Base-by-base conservation (phyloP, 768 basidiomycete species). In the Tylopilus subfusipes region DNA sequence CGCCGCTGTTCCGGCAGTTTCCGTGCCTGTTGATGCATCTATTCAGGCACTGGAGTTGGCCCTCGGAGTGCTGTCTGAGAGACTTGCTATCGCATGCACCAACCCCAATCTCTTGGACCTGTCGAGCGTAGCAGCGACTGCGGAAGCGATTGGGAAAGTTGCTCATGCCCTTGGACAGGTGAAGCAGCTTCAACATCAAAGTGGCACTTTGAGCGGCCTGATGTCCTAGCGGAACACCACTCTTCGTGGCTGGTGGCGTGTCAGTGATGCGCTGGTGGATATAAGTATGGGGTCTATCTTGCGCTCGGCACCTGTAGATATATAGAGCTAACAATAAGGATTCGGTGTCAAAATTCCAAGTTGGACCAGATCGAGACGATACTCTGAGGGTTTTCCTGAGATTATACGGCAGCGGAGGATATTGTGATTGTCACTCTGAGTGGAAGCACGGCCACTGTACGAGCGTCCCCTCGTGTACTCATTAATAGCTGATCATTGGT, bases 71-170 rank as follows among this genome's bases (percentile, higher is more conserved):
- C 72, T 90, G 29, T 80, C 85, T 4, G 64, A 75, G 27, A 78
- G 79, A 64, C 68, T 90, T 46, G 68, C 71, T 27, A 58, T 70
- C 13, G 68, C 82, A n/a, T 74, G 81, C 6, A 64, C 69, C n/a
- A 67, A 66, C 30, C 61, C 69, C 10, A 58, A 58, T 36, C 52
- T 74, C 19, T 40, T 75, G 49, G 85, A 89, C 62, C 73, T 77
- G 30, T 48, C 62, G 22, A 72, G 78, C 5, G 79, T 91, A 46
- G 79, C 76, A 38, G 69, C 72, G 43, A 81, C 80, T 16, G 86
- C 88, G n/a, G 86, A 89, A 57, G 80, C 85, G 2, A 85, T 91
- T 29, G 68, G 72, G 40, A 88, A 87, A 64, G 81, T 86, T 9
- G 75, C 81, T 1, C 77, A 80, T 54, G 86, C 88, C 7, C 71